Evolutionary conservation across 768 basidiomycete species (phyloP).

Genomic region (Phaffia australis): DNA sequence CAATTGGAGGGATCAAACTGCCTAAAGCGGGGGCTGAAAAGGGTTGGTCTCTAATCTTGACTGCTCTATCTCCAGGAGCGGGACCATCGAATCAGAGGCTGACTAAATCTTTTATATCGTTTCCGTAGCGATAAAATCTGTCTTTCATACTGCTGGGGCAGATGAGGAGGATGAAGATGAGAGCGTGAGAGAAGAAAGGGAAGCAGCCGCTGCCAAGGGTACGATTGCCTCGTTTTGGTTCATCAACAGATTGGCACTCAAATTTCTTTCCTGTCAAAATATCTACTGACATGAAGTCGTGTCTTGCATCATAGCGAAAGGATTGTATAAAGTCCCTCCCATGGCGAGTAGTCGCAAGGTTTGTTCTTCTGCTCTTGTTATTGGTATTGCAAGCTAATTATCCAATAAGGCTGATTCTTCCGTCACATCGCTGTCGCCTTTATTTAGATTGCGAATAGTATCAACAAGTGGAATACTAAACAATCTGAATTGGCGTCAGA

Average conservation of each 20-base stretch:
- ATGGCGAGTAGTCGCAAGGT: constrained; percentile 46
- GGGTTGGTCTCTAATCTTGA: background rate
- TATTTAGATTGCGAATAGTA: constrained; percentile 69
- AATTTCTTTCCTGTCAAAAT: background rate
- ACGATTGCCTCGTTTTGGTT: background rate
- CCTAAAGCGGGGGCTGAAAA: constrained; percentile 10
- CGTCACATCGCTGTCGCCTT: background rate
- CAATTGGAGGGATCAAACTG: constrained; percentile 5
- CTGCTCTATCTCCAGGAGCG: background rate
- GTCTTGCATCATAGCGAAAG: constrained; percentile 32
- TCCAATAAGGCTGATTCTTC: constrained; percentile 3
- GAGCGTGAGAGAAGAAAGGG: background rate
- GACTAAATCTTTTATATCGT: background rate
- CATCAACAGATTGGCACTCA: background rate
- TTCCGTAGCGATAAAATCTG: constrained; percentile 3
- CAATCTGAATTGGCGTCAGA: constrained; percentile 62
- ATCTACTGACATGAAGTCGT: too few relatives aligned
- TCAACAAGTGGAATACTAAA: constrained; percentile 94
- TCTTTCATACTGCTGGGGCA: constrained; percentile 12
- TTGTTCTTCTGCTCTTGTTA: constrained; percentile 24
- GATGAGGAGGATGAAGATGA: constrained; percentile 14
- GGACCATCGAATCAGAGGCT: background rate
- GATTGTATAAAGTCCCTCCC: constrained; percentile 65
- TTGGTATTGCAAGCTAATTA: background rate
- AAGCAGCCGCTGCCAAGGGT: constrained; percentile 18